These are phyloP conservation scores for Podospora pseudopauciseta DNA, from an alignment of 495 filamentous ascomycete genomes.

Conservation along the genomic window DNA sequence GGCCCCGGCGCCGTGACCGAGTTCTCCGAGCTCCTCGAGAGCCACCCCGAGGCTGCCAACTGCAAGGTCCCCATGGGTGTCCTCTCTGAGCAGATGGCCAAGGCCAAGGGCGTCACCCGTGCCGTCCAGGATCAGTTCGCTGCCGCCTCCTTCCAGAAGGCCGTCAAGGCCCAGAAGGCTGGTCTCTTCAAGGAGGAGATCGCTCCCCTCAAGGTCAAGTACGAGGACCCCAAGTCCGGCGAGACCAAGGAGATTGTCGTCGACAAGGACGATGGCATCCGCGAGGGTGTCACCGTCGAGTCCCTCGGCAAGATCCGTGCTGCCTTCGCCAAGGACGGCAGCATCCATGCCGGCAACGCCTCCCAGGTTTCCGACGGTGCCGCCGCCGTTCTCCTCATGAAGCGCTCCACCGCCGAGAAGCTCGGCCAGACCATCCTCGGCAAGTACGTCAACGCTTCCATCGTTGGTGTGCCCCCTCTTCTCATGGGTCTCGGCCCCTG, in stretches of 20 bases:
- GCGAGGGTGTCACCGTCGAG: slow-evolving; percentile 81
- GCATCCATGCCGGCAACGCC: slow-evolving; percentile 94
- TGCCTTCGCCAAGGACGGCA: slow-evolving; percentile 85
- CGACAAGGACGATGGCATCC: slow-evolving; percentile 80
- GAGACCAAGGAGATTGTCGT: slow-evolving; percentile 85
- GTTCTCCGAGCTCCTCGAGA: slow-evolving; percentile 89
- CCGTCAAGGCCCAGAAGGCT: slow-evolving; percentile 74
- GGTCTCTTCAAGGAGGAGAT: slow-evolving; percentile 96
- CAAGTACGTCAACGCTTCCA: slow-evolving; percentile 79
- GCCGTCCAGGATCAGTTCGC: slow-evolving; percentile 83
- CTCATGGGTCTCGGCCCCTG: slow-evolving; percentile 96
- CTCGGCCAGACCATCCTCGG: slow-evolving; percentile 83
- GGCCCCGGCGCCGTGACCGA: slow-evolving; percentile 87
- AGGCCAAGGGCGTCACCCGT: slow-evolving; percentile 70
- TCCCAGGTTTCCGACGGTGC: slow-evolving; percentile 94
- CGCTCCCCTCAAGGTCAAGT: slow-evolving; percentile 75
- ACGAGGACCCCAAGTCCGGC: slow-evolving; percentile 82
- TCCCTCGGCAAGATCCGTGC: slow-evolving; percentile 83
- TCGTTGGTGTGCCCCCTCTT: slow-evolving; percentile 86
- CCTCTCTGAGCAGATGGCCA: slow-evolving; percentile 92
- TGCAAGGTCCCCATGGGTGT: slow-evolving; percentile 99
- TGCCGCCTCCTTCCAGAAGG: slow-evolving; percentile 85
- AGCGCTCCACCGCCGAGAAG: slow-evolving; percentile 81
- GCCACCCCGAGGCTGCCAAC: slow-evolving; percentile 77
- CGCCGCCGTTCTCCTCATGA: slow-evolving; percentile 93